Conservation (phyloP, 768 basidiomycete species). For the Termitomyces sp. region DNA sequence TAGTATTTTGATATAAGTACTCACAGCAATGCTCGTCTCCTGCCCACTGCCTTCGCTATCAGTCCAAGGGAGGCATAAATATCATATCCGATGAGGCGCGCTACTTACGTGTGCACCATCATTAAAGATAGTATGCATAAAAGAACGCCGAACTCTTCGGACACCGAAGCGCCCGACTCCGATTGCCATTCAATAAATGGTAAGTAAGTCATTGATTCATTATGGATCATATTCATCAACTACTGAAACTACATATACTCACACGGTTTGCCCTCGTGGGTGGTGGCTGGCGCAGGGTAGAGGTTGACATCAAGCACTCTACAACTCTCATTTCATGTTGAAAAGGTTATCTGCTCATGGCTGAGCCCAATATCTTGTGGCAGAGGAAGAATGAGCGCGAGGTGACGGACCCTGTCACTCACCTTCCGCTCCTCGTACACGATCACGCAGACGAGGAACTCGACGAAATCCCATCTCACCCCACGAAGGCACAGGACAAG, state of each 20-base stretch:
- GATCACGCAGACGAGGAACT: constrained; percentile 32
- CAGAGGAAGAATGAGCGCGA: constrained; percentile 19
- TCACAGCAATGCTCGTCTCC: too few relatives aligned
- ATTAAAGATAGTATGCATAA: too few relatives aligned
- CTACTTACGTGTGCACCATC: too few relatives aligned
- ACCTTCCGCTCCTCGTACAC: constrained; percentile 31
- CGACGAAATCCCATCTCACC: constrained; percentile 28
- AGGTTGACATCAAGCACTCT: background rate
- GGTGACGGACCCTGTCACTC: constrained; percentile 40
- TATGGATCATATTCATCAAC: background rate
- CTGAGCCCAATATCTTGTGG: background rate
- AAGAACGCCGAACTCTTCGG: too few relatives aligned
- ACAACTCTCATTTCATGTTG: background rate
- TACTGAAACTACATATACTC: background rate
- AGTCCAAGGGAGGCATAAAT: too few relatives aligned
- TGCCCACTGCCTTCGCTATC: too few relatives aligned
- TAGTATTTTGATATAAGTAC: too few relatives aligned
- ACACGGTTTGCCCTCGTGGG: background rate
- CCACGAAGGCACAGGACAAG: constrained; percentile 16
- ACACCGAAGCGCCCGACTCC: background rate
- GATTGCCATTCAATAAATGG: background rate
- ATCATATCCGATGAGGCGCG: too few relatives aligned
- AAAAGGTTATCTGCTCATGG: background rate
- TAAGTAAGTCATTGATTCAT: background rate
- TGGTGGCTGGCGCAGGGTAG: background rate